phyloP scores from a whole-genome alignment of 345 rosid genomes.

The Dipteronia dyeriana region DNA sequence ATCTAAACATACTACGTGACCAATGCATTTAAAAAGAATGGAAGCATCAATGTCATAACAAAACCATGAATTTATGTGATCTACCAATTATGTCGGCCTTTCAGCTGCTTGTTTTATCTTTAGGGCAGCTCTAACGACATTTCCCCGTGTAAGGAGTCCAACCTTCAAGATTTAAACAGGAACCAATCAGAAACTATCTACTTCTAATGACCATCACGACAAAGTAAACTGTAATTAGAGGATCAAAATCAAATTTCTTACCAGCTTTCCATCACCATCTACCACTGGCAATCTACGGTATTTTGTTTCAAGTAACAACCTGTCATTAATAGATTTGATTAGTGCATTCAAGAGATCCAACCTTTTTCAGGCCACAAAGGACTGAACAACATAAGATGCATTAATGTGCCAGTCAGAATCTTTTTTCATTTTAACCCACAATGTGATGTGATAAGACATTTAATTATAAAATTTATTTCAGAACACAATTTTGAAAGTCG shows the following conservation, averaged over 20 bases:
- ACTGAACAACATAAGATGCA: not conserved
- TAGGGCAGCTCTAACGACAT: constrained; percentile 70
- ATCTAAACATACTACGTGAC: not conserved
- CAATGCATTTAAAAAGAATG: not conserved
- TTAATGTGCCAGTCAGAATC: not conserved
- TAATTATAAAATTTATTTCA: not conserved
- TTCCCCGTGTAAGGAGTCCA: constrained; percentile 81
- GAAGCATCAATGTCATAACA: not conserved
- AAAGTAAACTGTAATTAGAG: constrained; percentile 1
- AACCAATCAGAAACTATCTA: not conserved
- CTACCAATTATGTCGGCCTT: constrained; percentile 26
- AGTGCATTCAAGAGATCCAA: not conserved
- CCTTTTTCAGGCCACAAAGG: constrained; percentile 1
- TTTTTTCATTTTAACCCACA: not conserved
- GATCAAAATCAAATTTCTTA: constrained; percentile 32
- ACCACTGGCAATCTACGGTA: constrained; percentile 88
- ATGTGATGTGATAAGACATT: not conserved
- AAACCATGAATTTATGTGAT: not conserved
- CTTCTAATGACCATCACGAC: constrained; percentile 1
- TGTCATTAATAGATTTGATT: constrained; percentile 23
- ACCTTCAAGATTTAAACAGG: constrained; percentile 46
- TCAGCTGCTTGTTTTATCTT: constrained; percentile 58
- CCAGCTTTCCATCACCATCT: constrained; percentile 70
- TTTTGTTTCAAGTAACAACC: constrained; percentile 91
- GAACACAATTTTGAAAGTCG: not conserved